phyloP scores from a whole-genome alignment of 768 basidiomycete species.

The Lentinula guzmanii region DNA sequence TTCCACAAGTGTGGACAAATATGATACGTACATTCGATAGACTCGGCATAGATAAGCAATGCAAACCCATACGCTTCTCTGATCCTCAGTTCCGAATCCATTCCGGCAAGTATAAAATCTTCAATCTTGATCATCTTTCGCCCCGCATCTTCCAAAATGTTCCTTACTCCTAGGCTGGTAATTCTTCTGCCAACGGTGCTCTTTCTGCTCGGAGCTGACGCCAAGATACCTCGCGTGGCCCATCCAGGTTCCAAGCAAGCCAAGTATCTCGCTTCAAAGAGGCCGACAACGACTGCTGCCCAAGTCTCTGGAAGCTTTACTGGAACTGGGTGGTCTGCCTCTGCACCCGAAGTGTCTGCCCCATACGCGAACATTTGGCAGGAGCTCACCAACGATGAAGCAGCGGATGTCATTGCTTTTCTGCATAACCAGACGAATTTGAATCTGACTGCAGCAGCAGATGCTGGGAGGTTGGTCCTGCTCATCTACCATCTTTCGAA shows the following conservation, averaged over 20 bases:
- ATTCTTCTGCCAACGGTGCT: neutral
- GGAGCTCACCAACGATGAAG: slow-evolving; percentile 3
- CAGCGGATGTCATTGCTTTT: slow-evolving; percentile 13
- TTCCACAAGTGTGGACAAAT: neutral
- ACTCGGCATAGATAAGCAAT: neutral
- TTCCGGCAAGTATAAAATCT: neutral
- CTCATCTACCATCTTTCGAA: neutral
- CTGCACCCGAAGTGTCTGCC: slow-evolving; percentile 1
- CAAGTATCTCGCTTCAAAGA: neutral
- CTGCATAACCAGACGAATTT: slow-evolving; percentile 14
- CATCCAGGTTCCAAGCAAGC: slow-evolving; percentile 5
- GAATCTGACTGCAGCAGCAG: slow-evolving; percentile 13
- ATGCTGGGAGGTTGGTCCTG: slow-evolving; percentile 9
- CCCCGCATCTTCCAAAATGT: neutral
- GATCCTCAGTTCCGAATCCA: neutral
- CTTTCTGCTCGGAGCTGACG: neutral
- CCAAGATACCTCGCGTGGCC: slow-evolving; percentile 1
- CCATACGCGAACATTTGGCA: slow-evolving; percentile 1
- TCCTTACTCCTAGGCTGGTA: neutral
- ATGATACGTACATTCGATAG: neutral
- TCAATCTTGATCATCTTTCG: neutral
- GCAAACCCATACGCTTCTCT: neutral
- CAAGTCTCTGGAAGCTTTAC: neutral
- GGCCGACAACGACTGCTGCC: neutral
- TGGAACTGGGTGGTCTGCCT: slow-evolving; percentile 3